Percentiles rank a stretch among this genome's conserved stretches.
Evolutionary conservation across 164 flowering plant species (phyloP).

Genomic region (Euptelea pleiosperma): DNA sequence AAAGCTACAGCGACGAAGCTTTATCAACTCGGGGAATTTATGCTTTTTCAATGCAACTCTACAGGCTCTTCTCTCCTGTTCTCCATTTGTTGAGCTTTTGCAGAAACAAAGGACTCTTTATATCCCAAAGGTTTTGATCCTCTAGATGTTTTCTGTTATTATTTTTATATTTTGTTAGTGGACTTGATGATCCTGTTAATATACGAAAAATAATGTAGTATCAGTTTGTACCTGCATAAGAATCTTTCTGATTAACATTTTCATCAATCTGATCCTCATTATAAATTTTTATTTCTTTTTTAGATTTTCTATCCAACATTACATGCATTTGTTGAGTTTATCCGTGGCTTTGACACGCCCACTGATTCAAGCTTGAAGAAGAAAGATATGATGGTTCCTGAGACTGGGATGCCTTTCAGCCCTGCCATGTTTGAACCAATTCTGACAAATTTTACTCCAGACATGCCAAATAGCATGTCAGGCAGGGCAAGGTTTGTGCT

Average conservation of each 20-base stretch:
- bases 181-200: conserved; percentile 1
- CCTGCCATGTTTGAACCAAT: conserved; percentile 87
- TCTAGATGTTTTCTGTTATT: conserved; percentile 3
- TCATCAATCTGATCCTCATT: conserved; percentile 2
- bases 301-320: conserved; percentile 82
- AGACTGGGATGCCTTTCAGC: conserved; percentile 67
- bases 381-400: conserved; percentile 37
- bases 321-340: conserved; percentile 68
- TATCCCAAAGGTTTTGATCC: conserved; percentile 62
- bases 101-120: conserved; percentile 51
- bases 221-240: not conserved
- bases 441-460: conserved; percentile 85
- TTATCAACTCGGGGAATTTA: conserved; percentile 82
- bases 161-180: not conserved
- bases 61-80: conserved; percentile 89
- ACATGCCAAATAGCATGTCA: conserved; percentile 57
- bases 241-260: not conserved
- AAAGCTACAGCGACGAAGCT: conserved; percentile 67
- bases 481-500: conserved; percentile 81
- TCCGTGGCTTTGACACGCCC: conserved; percentile 63
- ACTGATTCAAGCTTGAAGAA: conserved; percentile 37
- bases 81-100: conserved; percentile 80
- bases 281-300: conserved; percentile 12
- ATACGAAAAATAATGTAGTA: not conserved
- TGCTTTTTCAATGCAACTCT: conserved; percentile 96